These are phyloP conservation scores for Tolypocladium tropicale DNA, from an alignment of 2,329 filamentous ascomycete species.

Conservation along the genomic window DNA sequence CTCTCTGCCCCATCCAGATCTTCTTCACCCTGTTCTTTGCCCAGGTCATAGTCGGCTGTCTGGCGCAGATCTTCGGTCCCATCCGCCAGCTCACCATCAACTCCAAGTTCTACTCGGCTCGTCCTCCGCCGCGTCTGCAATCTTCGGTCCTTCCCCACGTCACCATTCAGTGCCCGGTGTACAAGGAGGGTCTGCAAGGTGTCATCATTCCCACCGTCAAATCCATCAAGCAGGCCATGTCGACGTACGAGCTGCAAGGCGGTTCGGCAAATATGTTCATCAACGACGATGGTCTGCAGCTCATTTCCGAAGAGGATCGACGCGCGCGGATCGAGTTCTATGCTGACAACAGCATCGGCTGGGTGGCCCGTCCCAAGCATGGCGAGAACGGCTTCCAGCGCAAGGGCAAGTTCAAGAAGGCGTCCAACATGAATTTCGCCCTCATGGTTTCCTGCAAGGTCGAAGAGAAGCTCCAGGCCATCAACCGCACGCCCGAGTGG, in stretches of 20 bases:
- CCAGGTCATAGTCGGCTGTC: slow-evolving; percentile 66
- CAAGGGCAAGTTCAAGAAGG: slow-evolving; percentile 59
- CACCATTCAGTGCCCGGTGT: slow-evolving; percentile 80
- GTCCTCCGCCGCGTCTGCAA: slow-evolving; percentile 53
- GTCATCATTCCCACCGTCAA: slow-evolving; percentile 71
- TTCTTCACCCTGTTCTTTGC: slow-evolving; percentile 78
- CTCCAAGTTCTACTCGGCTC: slow-evolving; percentile 73
- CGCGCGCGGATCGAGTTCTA: slow-evolving; percentile 57
- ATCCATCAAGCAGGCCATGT: slow-evolving; percentile 69
- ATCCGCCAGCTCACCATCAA: slow-evolving; percentile 63
- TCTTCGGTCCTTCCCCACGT: slow-evolving; percentile 53
- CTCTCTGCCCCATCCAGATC: slow-evolving; percentile 59
- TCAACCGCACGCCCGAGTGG: slow-evolving; percentile 52
- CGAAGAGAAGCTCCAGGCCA: slow-evolving; percentile 53
- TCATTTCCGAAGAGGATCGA: slow-evolving; percentile 52
- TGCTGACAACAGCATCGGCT: slow-evolving; percentile 58
- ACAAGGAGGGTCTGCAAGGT: slow-evolving; percentile 68
- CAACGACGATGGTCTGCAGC: slow-evolving; percentile 65
- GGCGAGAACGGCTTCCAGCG: slow-evolving; percentile 52
- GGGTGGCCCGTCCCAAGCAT: slow-evolving; percentile 56
- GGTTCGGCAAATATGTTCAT: slow-evolving; percentile 71
- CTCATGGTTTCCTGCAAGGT: slow-evolving; percentile 59
- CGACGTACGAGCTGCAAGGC: slow-evolving; percentile 66
- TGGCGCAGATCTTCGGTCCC: slow-evolving; percentile 68
- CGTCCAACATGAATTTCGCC: slow-evolving; percentile 64